Base-by-base conservation (phyloP, 129 eudicot genomes). In the Arctium lappa region DNA sequence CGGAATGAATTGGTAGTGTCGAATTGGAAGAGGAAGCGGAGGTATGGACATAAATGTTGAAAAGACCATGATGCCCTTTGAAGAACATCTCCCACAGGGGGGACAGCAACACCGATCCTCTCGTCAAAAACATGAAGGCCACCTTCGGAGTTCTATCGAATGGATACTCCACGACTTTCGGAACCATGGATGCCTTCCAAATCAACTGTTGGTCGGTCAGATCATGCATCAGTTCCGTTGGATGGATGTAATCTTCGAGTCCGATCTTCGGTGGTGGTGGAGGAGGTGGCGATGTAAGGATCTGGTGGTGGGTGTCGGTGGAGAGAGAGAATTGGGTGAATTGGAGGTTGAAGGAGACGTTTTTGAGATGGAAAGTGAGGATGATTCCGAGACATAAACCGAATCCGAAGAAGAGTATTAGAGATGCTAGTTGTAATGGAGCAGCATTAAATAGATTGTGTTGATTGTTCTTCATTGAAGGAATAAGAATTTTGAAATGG, bases 1-100 rank as follows among this genome's bases (percentile, higher is more conserved):
- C 92, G 12, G 94, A 88, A 50, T 83, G 79, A 15, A 73, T 37
- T 29, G 87, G 83, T 33, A 88, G 73, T 74, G 87, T 84, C 77
- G 82, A 84, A 36, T 91, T 90, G 56, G 53, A 85, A 32, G 91
- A 85, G 0, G 88, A 86, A 86, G 85, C 85, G 11, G 98, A 87
- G 82, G 50, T 72, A 73, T 93, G 98, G 18, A 93, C 97, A 82
- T 91, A 93, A 36, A 93, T 86, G 22, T 85, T 83, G 79, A 89
- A 93, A 69, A 89, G 83, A 53, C 97, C 90, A 77, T 88, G 32
- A 77, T 91, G 70, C 39, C 97, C 98, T 73, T 91, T 89, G 53
- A 93, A 93, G 81, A 93, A 93, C 85, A 60, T 69, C 72, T 93
- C 94, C 97, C 97, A 93, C 69, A 93, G 69, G 6, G 96, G 97